Conservation (phyloP, 2,329 filamentous ascomycete species). For the Botryosphaeria agaves region DNA sequence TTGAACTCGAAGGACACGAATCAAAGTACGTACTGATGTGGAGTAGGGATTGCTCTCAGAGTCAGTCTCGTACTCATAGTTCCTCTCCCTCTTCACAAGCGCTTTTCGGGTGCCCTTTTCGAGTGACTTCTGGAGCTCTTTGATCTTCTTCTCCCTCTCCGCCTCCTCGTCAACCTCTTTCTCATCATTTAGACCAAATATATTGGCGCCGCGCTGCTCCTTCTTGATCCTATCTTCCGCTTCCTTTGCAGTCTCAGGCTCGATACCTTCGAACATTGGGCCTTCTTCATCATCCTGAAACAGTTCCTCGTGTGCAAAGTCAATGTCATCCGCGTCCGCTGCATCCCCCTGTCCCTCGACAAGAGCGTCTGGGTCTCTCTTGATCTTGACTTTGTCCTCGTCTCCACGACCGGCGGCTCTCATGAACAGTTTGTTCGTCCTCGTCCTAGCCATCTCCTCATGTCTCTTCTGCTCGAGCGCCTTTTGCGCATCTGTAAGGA, state of each 20-base stretch:
- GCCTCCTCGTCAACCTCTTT: slow-evolving; percentile 35
- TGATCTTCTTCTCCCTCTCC: slow-evolving; percentile 47
- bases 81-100: slow-evolving; percentile 69
- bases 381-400: slow-evolving; percentile 16
- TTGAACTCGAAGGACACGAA: too few species aligned
- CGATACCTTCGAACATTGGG: slow-evolving; percentile 60
- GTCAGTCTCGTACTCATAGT: slow-evolving; percentile 70
- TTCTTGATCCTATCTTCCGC: slow-evolving; percentile 49
- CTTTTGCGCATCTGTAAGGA: slow-evolving; percentile 52
- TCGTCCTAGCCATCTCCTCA: too few species aligned
- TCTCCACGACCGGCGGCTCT: neutral
- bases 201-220: slow-evolving; percentile 72
- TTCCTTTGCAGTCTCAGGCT: slow-evolving; percentile 53
- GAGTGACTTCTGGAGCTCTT: slow-evolving; percentile 48
- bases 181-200: slow-evolving; percentile 45
- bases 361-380: slow-evolving; percentile 1
- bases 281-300: slow-evolving; percentile 85
- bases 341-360: slow-evolving; percentile 11
- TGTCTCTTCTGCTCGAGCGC: slow-evolving; percentile 16
- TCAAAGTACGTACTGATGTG: slow-evolving; percentile 24
- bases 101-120: slow-evolving; percentile 68
- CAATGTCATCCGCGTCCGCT: slow-evolving; percentile 45
- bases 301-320: slow-evolving; percentile 47
- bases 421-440: too few species aligned
- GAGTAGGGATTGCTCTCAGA: slow-evolving; percentile 40